Conservation (phyloP, 192 early-diverging fungal species). For the Powellomyces hirtus region DNA sequence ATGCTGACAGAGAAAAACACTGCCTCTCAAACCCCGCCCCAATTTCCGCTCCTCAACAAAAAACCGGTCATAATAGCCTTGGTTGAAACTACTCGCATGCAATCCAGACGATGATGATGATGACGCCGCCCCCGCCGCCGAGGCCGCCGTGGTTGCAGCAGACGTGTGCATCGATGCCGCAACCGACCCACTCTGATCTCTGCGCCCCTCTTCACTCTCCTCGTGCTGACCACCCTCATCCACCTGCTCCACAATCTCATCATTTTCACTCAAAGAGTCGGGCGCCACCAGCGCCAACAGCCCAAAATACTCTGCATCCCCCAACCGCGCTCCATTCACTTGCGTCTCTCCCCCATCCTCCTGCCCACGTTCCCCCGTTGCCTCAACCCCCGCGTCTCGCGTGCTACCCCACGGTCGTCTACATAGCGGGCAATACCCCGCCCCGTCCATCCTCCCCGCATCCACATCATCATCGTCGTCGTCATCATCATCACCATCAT, state of each 20-base stretch:
- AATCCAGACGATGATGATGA: neutral
- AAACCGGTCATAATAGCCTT: slow-evolving; percentile 93
- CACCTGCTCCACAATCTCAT: neutral
- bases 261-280: neutral
- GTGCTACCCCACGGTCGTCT: neutral
- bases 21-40: slow-evolving; percentile 85
- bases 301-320: slow-evolving; percentile 13
- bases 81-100: slow-evolving; percentile 63
- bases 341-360: too few species aligned
- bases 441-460: neutral
- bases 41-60: slow-evolving; percentile 86
- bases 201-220: neutral
- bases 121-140: neutral
- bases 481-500: neutral
- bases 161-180: neutral
- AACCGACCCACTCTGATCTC: neutral
- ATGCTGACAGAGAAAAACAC: slow-evolving; percentile 84
- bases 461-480: neutral
- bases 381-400: neutral
- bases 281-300: slow-evolving; percentile 4
- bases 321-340: neutral
- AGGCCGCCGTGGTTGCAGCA: neutral
- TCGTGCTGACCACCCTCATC: neutral
- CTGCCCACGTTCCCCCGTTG: neutral
- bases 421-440: slow-evolving; percentile 7